Conservation (phyloP, 2,329 filamentous ascomycete genomes). For the Ophiostoma quercus region DNA sequence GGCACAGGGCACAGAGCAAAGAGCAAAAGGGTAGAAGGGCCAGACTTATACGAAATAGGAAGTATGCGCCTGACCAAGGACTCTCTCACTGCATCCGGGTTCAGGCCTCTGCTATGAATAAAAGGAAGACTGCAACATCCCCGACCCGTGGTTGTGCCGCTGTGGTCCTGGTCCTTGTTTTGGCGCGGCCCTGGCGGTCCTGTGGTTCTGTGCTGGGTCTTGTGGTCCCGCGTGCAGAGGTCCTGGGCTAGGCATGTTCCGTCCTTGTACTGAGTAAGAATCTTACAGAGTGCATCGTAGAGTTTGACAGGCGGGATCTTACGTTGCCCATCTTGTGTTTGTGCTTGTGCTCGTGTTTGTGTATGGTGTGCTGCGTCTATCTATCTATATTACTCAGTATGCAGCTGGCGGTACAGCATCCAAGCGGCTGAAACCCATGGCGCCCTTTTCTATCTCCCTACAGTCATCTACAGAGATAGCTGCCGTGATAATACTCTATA, state of each 20-base stretch:
- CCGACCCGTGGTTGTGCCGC: not conserved
- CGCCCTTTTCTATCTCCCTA: not conserved
- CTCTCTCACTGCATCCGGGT: not conserved
- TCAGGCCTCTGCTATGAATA: not conserved
- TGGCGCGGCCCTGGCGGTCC: not conserved
- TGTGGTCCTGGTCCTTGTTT: not conserved
- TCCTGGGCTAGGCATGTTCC: not conserved
- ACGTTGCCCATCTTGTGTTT: conserved; percentile 6
- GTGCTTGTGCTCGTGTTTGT: not conserved
- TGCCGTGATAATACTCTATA: not conserved
- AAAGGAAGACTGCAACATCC: not conserved
- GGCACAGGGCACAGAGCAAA: too few species aligned
- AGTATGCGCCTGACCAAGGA: not conserved
- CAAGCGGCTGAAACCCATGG: conserved; percentile 6
- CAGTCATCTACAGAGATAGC: not conserved
- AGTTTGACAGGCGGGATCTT: conserved; percentile 5
- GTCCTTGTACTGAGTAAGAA: too few species aligned
- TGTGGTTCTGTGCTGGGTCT: not conserved
- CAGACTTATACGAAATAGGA: conserved; percentile 9
- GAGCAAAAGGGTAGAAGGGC: not conserved
- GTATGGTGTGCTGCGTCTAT: not conserved
- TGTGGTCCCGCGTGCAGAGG: not conserved
- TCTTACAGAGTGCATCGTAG: not conserved
- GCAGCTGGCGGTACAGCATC: not conserved
- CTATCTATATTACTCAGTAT: not conserved